Base-by-base conservation (phyloP, 345 rosid genomes). In the Hibiscus syriacus region DNA sequence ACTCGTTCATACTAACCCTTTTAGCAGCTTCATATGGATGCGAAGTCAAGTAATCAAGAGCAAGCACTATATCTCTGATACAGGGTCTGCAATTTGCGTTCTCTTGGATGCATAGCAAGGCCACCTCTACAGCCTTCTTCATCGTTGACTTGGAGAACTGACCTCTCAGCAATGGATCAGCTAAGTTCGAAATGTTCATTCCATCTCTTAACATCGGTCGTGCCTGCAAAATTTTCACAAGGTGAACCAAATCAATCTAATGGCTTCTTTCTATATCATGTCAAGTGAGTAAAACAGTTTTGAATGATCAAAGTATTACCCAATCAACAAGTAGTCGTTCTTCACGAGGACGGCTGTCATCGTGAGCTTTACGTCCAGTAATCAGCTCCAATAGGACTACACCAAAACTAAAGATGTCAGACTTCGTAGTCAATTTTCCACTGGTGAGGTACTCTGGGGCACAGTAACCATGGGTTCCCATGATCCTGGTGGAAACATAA, bases 381-480 rank as follows among this genome's bases (percentile, higher is more conserved):
- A 89, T 73, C 45, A 89, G 77, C 83, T 87, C 96, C 57, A 89
- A 68, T 72, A 89, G 36, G 58, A 89, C 82, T 26, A 89, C 84
- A 34, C 90, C 92, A 50, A 82, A 85, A 79, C 90, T 80, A 70
- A 77, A 89, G 14, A 89, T 80, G 70, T 89, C 96, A 1, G 89
- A 81, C 66, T 78, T 89, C 64, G 58, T 25, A 0, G 87, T 85
- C 70, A 89, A 27, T 41, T 79, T 82, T 23, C 92, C 90, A 17
- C 71, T 85, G 6, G 4, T 30, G 1, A 81, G 85, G 58, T 85
- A 89, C 74, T 89, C 96, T 0, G 90, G 96, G 50, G 92, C 90
- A 39, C 96, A 89, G 57, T 89, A 87, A 22, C 90, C 96, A 1
- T 75, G 83, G 41, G 90, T 85, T 23, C 96, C 92, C 87, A 89